phyloP scores from a whole-genome alignment of 805 yeast genomes.

The Metschnikowia orientalis region DNA sequence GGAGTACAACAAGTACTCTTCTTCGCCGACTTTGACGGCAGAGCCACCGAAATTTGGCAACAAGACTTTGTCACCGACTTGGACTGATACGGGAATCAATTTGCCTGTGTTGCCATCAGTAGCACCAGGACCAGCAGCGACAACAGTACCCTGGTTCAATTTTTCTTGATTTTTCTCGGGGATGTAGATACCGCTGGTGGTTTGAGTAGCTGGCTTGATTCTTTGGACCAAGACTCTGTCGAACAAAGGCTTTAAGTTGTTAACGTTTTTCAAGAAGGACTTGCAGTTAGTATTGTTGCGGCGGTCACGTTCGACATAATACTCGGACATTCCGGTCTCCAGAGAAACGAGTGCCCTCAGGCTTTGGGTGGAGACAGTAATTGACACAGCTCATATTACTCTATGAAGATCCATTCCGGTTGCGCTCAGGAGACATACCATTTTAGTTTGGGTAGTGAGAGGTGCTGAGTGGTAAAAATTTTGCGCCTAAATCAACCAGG shows the following conservation, averaged over 20 bases:
- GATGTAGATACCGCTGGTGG: constrained; percentile 87
- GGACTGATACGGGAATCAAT: constrained; percentile 66
- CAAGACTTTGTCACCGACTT: constrained; percentile 89
- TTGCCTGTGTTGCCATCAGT: constrained; percentile 67
- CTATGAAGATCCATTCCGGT: no score
- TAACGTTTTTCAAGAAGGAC: constrained; percentile 74
- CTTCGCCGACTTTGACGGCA: constrained; percentile 80
- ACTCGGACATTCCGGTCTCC: background rate
- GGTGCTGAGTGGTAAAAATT: constrained; percentile 3
- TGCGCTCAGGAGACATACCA: constrained; percentile 15
- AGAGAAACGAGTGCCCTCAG: no score
- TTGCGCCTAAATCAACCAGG: constrained; percentile 5
- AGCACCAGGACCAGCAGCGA: constrained; percentile 94
- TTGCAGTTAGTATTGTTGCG: constrained; percentile 26
- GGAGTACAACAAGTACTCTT: constrained; percentile 77
- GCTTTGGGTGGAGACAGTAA: no score
- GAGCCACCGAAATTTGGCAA: constrained; percentile 95
- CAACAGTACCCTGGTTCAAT: constrained; percentile 84
- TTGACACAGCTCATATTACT: no score
- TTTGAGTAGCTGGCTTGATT: constrained; percentile 82
- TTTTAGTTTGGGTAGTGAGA: constrained; percentile 3
- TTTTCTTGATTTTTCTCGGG: constrained; percentile 97
- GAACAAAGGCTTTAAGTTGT: constrained; percentile 84
- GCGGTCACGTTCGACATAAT: no score
- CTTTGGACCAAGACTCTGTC: constrained; percentile 97